Percentiles rank a stretch among this genome's conserved stretches.
phyloP scores from a whole-genome alignment of 768 basidiomycete species.

The Trametes gibbosa region DNA sequence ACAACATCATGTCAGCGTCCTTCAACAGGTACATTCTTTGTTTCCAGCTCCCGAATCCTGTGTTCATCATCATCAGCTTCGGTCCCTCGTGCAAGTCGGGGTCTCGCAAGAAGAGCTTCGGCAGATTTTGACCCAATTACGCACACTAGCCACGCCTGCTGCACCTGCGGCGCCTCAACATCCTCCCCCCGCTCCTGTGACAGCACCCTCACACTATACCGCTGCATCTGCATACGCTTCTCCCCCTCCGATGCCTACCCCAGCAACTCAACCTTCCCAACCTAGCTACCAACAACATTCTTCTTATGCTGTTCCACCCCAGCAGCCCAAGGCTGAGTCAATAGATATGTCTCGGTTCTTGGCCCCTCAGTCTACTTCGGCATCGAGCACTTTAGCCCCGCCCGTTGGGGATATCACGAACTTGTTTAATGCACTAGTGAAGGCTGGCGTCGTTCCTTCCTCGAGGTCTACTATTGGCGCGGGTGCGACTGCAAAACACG shows the following conservation, averaged over 20 bases:
- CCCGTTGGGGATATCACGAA: slow-evolving; percentile 45
- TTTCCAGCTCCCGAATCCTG: not conserved
- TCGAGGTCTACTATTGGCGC: slow-evolving; percentile 51
- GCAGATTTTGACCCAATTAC: slow-evolving; percentile 72
- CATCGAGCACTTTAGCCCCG: slow-evolving; percentile 25
- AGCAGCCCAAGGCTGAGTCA: slow-evolving; percentile 30
- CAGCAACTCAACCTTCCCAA: slow-evolving; percentile 31
- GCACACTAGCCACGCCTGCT: slow-evolving; percentile 52
- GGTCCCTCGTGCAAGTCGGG: slow-evolving; percentile 70
- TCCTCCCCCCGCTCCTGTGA: slow-evolving; percentile 11
- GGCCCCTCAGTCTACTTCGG: slow-evolving; percentile 24
- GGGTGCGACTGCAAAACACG: slow-evolving; percentile 39
- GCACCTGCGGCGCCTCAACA: slow-evolving; percentile 35
- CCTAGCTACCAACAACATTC: slow-evolving; percentile 34
- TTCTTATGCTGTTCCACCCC: slow-evolving; percentile 26
- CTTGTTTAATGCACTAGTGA: slow-evolving; percentile 66
- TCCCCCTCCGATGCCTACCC: slow-evolving; percentile 21
- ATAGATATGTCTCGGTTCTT: slow-evolving; percentile 32
- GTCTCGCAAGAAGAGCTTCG: slow-evolving; percentile 78
- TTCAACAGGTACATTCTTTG: slow-evolving; percentile 67
- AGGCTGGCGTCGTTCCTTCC: slow-evolving; percentile 72
- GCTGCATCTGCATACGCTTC: slow-evolving; percentile 18
- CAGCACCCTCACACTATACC: slow-evolving; percentile 21
- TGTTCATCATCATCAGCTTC: slow-evolving; percentile 43
- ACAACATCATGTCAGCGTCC: slow-evolving; percentile 69